Evolutionary conservation across 2,329 filamentous ascomycete genomes (phyloP), one percentile per base, ranked within the genome.

Genomic region (Ceratocystis ficicola): DNA sequence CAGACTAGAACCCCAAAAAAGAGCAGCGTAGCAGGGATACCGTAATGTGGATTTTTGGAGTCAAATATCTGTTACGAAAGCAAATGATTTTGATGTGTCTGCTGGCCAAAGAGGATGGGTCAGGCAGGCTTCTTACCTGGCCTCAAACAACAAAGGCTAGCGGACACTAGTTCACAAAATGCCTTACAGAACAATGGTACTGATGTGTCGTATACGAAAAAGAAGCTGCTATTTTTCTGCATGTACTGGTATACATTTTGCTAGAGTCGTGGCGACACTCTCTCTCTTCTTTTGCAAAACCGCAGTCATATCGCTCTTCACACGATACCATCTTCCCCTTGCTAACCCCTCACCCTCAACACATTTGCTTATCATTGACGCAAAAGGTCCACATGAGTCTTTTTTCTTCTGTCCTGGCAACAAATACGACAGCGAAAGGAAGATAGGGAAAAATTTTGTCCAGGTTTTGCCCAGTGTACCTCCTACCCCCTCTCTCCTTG

Each of bases 401-500:
- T 63, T 63, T 63, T 63, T 64, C 20, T 25, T n/a, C 5, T 25
- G n/a, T 12, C 4, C 28, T 57, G 4, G 12, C 28, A n/a, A 3
- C 25, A 30, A 59, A n/a, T 12, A 20, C 30, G 55, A 36, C 32
- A 28, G 28, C 3, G 28, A 36, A 36, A 36, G 32, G 32, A 36
- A 17, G 22, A 44, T 20, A 46, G 28, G 15, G 52, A 36, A 62
- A 63, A 63, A n/a, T 44, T 62, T 62, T 62, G 59, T 10, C 59
- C 7, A 5, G 55, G 3, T 36, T 30, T 30, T 36, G 55, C 55
- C 10, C 55, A 59, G 55, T 30, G 55, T 48, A 59, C 52, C 36
- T 28, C 61, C 61, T 61, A 12, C 12, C 36, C 57, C 62, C 44
- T 50, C 60, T 59, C 48, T 57, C 32, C 41, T 55, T 17, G 64